Evolutionary conservation across 1,284 basidiomycete genomes (phyloP), one percentile per base, ranked within the genome.

Genomic region (Leccinum subrobustum): DNA sequence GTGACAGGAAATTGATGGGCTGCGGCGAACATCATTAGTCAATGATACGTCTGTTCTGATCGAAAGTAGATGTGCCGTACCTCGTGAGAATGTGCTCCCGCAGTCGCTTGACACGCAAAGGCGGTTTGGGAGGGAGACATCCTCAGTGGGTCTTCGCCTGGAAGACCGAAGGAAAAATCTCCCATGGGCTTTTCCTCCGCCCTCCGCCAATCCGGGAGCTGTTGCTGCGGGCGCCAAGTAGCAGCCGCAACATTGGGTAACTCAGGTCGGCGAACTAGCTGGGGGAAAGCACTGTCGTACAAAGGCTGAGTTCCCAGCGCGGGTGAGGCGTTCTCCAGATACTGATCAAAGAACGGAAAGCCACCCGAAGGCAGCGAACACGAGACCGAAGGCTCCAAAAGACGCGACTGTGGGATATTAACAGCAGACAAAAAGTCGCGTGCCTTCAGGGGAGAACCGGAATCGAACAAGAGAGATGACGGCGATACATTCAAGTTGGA

Each of bases 1-100:
- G 79, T 12, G 89, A 89, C 54, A 93, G 79, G 71, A 92, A 93
- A 73, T 93, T 93, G 77, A 93, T 91, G 6, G 91, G 90, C 90
- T 93, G 63, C 44, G 55, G 44, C 16, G 27, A 56, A 55, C 9
- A 42, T 37, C 20, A 62, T 75, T 53, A 65, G 67, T 64, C 67
- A 65, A 70, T 67, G 71, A 68, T 69, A 64, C 52, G 18, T 8
- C 14, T 16, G 59, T 48, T 52, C 37, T 25, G 60, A 61, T 52
- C 52, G 63, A 60, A 52, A 35, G 62, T 47, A 55, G 51, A 54
- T 58, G 11, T 57, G 57, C 59, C 68, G 57, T 64, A 75, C 78
- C 75, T 81, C 76, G 64, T 82, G 75, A 54, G 73, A 66, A 64
- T 74, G 73, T 42, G 64, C 56, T 52, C 68, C 71, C 14, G 64